Percentiles rank a stretch among this genome's conserved stretches.
phyloP scores from a whole-genome alignment of 2,329 filamentous ascomycete genomes.

The Claviceps quebecensis region DNA sequence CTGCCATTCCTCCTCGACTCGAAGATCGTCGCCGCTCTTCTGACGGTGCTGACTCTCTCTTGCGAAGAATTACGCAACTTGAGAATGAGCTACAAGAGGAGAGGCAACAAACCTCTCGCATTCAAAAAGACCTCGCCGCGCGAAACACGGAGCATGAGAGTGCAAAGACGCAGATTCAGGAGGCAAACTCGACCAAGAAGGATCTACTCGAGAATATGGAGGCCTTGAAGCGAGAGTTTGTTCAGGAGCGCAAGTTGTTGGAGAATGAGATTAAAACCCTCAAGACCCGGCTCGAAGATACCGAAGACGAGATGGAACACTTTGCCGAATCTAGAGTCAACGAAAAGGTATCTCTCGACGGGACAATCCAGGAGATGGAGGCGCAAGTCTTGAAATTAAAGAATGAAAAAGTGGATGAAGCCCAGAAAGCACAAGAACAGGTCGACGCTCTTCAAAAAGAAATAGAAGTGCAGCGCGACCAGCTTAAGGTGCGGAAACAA shows the following conservation, averaged over 20 bases:
- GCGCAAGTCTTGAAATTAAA: slow-evolving; percentile 53
- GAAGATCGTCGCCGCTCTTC: slow-evolving; percentile 33
- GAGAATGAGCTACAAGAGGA: slow-evolving; percentile 68
- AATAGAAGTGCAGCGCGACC: slow-evolving; percentile 43
- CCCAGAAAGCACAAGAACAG: slow-evolving; percentile 45
- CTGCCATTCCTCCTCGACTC: slow-evolving; percentile 6
- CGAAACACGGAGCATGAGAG: slow-evolving; percentile 43
- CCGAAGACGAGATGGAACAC: slow-evolving; percentile 83
- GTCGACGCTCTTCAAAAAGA: slow-evolving; percentile 50
- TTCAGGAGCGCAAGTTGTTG: slow-evolving; percentile 68
- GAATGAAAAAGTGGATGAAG: slow-evolving; percentile 42
- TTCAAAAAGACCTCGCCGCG: slow-evolving; percentile 56
- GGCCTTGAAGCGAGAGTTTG: slow-evolving; percentile 76
- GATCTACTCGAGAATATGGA: slow-evolving; percentile 94
- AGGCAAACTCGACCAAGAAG: slow-evolving; percentile 82
- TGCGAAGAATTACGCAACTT: slow-evolving; percentile 43
- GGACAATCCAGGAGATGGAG: slow-evolving; percentile 53
- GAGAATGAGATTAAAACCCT: slow-evolving; percentile 67
- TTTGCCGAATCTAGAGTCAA: slow-evolving; percentile 73
- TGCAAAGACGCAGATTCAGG: slow-evolving; percentile 58
- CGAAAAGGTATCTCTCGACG: slow-evolving; percentile 57
- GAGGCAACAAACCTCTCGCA: slow-evolving; percentile 47
- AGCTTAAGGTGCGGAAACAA: slow-evolving; percentile 42
- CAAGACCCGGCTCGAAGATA: slow-evolving; percentile 68
- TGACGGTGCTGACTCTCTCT: slow-evolving; percentile 31